These are phyloP conservation scores for Microdochium paspali DNA, from an alignment of 2,329 filamentous ascomycete genomes.

Conservation along the genomic window DNA sequence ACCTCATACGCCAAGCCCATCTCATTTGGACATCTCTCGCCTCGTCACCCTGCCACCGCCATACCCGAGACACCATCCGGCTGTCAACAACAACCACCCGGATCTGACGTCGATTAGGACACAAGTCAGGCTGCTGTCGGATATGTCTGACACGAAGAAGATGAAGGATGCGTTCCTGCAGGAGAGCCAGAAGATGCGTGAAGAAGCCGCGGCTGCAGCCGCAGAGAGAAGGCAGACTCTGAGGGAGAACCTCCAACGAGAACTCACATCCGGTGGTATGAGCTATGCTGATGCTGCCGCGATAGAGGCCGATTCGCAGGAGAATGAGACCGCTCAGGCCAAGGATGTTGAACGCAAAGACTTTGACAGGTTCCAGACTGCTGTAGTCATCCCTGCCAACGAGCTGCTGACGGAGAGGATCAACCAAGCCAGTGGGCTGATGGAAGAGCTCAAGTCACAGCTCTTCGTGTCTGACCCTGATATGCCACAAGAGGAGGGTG, in stretches of 20 bases:
- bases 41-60: slow-evolving; percentile 88
- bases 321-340: slow-evolving; percentile 58
- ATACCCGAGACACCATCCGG: slow-evolving; percentile 89
- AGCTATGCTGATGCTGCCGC: slow-evolving; percentile 74
- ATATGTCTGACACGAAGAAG: slow-evolving; percentile 61
- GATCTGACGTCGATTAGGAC: slow-evolving; percentile 71
- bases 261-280: slow-evolving; percentile 70
- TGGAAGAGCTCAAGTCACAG: slow-evolving; percentile 62
- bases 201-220: slow-evolving; percentile 41
- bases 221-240: slow-evolving; percentile 52
- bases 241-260: slow-evolving; percentile 65
- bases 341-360: slow-evolving; percentile 69
- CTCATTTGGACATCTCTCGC: slow-evolving; percentile 76
- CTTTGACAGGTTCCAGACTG: slow-evolving; percentile 76
- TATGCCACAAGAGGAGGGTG: slow-evolving; percentile 86
- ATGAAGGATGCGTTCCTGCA: slow-evolving; percentile 54
- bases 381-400: slow-evolving; percentile 77
- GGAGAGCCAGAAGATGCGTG: slow-evolving; percentile 47
- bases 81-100: slow-evolving; percentile 92
- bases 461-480: slow-evolving; percentile 68
- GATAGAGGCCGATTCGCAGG: slow-evolving; percentile 66
- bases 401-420: slow-evolving; percentile 71
- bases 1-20: slow-evolving; percentile 35
- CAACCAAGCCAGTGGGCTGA: slow-evolving; percentile 62
- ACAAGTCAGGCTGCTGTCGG: slow-evolving; percentile 63